Evolutionary conservation across 2,329 filamentous ascomycete genomes (phyloP), one percentile per base, ranked within the genome.

Genomic region (Curvularia hawaiiensis): DNA sequence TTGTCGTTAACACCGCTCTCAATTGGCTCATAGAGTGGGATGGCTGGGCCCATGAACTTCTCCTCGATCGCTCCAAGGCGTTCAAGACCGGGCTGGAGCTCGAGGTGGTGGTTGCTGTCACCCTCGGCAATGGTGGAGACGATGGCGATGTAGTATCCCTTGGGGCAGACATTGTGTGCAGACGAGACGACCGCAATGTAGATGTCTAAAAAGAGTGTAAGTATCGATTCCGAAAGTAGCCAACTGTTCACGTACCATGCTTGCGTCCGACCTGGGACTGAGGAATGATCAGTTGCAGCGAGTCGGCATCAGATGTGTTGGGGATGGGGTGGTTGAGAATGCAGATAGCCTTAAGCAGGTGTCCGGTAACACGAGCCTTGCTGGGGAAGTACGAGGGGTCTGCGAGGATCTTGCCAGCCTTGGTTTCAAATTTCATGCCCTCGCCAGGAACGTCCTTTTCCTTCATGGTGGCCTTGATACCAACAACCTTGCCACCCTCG

Each of bases 131-230:
- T 97, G 59, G 95, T 99, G 47, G 92, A 97, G 65, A 99, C 94
- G 60, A 98, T 99, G 70, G 95, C 95, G 69, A 99, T 92, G 84
- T 96, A 99, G 86, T 97, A 98, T 60, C 94, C 94, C 85, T 97
- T 96, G 71, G 96, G 95, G 82, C 94, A 98, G 69, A 99, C 96
- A 72, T 96, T 98, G 83, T 99, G 96, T 38, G 93, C 91, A 39
- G 91, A 92, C 1, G 93, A 97, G 58, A 99, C 92, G 77, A 95
- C 90, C 56, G 95, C 94, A 74, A 99, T 89, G 84, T 99, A 99
- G 74, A 99, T 93, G 75, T 98, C 92, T 95, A 22, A 63, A 8
- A 11, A 3, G 11, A n/a, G 22, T 4, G 11, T 41, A 31, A 58
- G 74, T 18, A 69, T 54, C 16, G 3, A 45, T 18, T 35, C 1